Conservation (phyloP, 768 basidiomycete species). For the Myochromella boudieri region DNA sequence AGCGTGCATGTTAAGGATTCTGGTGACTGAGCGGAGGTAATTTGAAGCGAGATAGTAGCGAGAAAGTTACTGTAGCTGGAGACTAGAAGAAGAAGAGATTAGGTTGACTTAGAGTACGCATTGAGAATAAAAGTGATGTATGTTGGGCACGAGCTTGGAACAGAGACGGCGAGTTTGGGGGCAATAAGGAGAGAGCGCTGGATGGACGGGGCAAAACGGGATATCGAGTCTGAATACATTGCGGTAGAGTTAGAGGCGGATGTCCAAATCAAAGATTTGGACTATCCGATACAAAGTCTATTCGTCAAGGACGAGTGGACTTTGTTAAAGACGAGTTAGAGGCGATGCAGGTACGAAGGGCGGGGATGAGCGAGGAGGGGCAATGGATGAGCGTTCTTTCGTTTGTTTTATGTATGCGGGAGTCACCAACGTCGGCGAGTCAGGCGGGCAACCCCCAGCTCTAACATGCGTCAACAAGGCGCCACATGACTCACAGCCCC, state of each 20-base stretch:
- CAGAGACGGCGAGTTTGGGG: constrained; percentile 16
- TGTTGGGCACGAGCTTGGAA: constrained; percentile 16
- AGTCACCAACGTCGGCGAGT: constrained; percentile 22
- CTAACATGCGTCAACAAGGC: constrained; percentile 20
- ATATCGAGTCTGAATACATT: constrained; percentile 36
- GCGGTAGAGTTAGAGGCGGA: constrained; percentile 32
- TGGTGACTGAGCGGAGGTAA: constrained; percentile 29
- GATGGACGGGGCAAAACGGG: constrained; percentile 21
- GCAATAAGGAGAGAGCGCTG: constrained; percentile 20
- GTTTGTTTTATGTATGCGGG: constrained; percentile 10
- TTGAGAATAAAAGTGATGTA: constrained; percentile 26
- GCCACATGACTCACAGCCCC: constrained; percentile 25
- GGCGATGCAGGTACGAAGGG: not conserved
- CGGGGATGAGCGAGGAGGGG: not conserved
- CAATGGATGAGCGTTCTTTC: not conserved
- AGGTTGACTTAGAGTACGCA: constrained; percentile 34
- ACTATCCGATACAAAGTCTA: constrained; percentile 39
- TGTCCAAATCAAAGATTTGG: constrained; percentile 43
- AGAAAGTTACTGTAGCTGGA: constrained; percentile 27
- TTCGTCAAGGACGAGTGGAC: constrained; percentile 30
- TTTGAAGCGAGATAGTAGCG: constrained; percentile 23
- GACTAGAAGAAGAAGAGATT: constrained; percentile 25
- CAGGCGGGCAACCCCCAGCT: constrained; percentile 17
- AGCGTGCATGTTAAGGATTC: constrained; percentile 38
- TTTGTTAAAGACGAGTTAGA: constrained; percentile 7